Conservation (phyloP, 2,329 filamentous ascomycete species). For the Arthrinium phaeospermum region DNA sequence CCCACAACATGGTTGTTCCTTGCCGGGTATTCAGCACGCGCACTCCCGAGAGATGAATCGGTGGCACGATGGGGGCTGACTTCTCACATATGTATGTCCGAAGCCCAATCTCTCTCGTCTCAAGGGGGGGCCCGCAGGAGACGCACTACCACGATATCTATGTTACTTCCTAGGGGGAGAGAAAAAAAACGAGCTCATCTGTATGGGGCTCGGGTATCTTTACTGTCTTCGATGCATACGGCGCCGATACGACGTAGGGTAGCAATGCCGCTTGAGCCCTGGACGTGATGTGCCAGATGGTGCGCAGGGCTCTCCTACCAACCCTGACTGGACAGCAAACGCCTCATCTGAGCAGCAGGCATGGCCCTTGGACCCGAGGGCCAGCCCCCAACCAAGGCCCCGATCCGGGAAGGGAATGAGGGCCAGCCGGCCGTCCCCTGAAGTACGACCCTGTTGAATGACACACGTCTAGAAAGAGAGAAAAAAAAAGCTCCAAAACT, state of each 20-base stretch:
- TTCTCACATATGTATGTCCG: not conserved
- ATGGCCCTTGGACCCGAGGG: not conserved
- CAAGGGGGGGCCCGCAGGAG: not conserved
- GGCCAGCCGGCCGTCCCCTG: constrained; percentile 4
- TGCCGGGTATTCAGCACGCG: not conserved
- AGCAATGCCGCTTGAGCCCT: not conserved
- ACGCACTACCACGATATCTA: too few species aligned
- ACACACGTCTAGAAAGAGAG: not conserved
- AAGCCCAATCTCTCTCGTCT: not conserved
- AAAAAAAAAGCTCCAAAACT: not conserved
- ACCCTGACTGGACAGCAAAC: not conserved
- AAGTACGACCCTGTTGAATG: constrained; percentile 4
- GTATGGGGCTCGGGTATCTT: not conserved
- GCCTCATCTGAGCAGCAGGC: constrained; percentile 6
- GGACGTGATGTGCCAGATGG: not conserved
- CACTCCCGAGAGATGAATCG: not conserved
- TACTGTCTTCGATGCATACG: not conserved
- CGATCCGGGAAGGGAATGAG: not conserved
- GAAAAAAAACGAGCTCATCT: not conserved
- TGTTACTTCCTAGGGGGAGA: too few species aligned
- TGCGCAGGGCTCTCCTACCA: not conserved
- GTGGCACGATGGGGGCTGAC: not conserved
- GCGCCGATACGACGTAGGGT: not conserved
- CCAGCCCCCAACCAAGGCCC: not conserved
- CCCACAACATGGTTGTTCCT: not conserved